Evolutionary conservation across 768 basidiomycete species (phyloP).

Genomic region (Lentinula lateritia): DNA sequence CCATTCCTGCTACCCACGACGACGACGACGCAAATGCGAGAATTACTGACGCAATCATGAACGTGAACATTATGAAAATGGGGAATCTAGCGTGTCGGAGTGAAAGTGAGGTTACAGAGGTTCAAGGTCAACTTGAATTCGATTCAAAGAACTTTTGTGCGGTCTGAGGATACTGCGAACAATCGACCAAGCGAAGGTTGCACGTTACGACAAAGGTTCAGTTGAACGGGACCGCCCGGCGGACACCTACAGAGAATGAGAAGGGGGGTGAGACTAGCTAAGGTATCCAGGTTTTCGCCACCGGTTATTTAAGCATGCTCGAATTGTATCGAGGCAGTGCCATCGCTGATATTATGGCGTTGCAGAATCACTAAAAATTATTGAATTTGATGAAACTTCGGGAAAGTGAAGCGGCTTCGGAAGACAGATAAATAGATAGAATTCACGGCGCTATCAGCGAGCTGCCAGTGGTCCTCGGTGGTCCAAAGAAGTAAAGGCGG

Average conservation of each 20-base stretch:
- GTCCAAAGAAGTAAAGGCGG: too few relatives aligned
- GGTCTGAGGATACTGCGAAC: background rate
- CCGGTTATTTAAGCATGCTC: background rate
- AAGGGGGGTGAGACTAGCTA: background rate
- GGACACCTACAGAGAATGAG: background rate
- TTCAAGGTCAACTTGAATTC: slow-evolving; percentile 6
- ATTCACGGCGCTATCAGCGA: too few relatives aligned
- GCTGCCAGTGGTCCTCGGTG: too few relatives aligned
- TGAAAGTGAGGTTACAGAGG: background rate
- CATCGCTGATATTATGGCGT: background rate
- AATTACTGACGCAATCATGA: background rate
- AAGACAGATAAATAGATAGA: too few relatives aligned
- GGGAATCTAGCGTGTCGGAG: too few relatives aligned
- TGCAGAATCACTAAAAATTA: too few relatives aligned
- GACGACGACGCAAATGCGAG: background rate
- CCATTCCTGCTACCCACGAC: background rate
- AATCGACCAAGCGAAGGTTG: slow-evolving; percentile 1
- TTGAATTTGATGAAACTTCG: background rate
- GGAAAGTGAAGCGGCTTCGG: background rate
- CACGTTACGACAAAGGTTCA: slow-evolving; percentile 1
- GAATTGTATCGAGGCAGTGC: background rate
- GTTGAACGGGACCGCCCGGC: slow-evolving; percentile 5
- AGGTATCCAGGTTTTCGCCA: background rate
- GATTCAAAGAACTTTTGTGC: background rate
- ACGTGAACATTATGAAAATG: background rate